Percentiles rank a stretch among this genome's conserved stretches.
Conservation (phyloP, 1,139 yeast genomes). For the Saccharomyces hybrid region DNA sequence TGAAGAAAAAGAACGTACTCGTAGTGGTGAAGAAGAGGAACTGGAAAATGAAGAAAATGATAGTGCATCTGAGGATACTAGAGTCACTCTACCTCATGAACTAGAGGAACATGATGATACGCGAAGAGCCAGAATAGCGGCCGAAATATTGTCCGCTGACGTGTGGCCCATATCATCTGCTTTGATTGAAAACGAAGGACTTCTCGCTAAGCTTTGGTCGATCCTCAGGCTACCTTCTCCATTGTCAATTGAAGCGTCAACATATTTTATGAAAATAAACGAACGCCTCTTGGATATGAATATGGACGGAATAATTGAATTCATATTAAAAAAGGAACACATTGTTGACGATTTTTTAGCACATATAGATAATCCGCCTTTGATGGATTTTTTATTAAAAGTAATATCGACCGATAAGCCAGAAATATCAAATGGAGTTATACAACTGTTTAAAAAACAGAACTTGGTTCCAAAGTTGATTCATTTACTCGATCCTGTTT, state of each 20-base stretch:
- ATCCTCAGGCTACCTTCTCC: slow-evolving; percentile 60
- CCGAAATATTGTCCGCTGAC: slow-evolving; percentile 86
- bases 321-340: slow-evolving; percentile 43
- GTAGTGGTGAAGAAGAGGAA: slow-evolving; percentile 16
- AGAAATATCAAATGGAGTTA: slow-evolving; percentile 56
- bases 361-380: slow-evolving; percentile 53
- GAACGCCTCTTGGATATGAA: slow-evolving; percentile 91
- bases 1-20: slow-evolving; percentile 5
- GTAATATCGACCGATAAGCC: slow-evolving; percentile 60
- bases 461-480: slow-evolving; percentile 46
- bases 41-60: slow-evolving; percentile 23
- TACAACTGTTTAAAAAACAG: slow-evolving; percentile 47
- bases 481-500: slow-evolving; percentile 43
- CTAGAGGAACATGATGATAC: slow-evolving; percentile 48
- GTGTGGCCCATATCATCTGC: slow-evolving; percentile 94
- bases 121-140: slow-evolving; percentile 77
- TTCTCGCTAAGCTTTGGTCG: slow-evolving; percentile 70
- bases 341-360: slow-evolving; percentile 49
- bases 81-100: slow-evolving; percentile 32
- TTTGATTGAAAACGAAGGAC: slow-evolving; percentile 65
- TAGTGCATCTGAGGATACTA: slow-evolving; percentile 29
- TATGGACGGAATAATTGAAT: slow-evolving; percentile 69
- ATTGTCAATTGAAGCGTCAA: slow-evolving; percentile 67
- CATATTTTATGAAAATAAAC: slow-evolving; percentile 89
- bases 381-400: slow-evolving; percentile 68